Percentiles rank a stretch among this genome's conserved stretches.
Evolutionary conservation across 2,329 filamentous ascomycete species (phyloP).

Genomic region (Didymella segeticola): DNA sequence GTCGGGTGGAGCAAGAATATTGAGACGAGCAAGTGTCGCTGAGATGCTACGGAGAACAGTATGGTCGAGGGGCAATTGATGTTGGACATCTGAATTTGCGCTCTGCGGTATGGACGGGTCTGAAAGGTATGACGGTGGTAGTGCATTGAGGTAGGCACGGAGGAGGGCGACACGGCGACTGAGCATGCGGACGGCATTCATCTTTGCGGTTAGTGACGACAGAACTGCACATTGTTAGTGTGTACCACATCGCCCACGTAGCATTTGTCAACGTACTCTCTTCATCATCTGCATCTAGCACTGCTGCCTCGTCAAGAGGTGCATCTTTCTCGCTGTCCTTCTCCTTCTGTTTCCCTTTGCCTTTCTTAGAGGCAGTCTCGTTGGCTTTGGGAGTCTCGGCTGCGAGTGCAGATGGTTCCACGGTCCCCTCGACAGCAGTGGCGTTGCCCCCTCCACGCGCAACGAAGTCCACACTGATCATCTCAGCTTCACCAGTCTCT

Average conservation of each 20-base stretch:
- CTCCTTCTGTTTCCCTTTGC: constrained; percentile 61
- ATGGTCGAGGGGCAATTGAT: constrained; percentile 59
- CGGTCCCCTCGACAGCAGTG: constrained; percentile 59
- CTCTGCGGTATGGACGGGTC: constrained; percentile 50
- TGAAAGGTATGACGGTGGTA: constrained; percentile 70
- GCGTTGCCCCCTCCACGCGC: constrained; percentile 85
- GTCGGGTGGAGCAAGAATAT: constrained; percentile 78
- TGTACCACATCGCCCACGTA: not conserved
- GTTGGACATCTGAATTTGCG: constrained; percentile 35
- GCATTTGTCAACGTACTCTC: constrained; percentile 57
- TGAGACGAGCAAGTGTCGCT: constrained; percentile 81
- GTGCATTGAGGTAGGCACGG: constrained; percentile 73
- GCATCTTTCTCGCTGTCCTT: constrained; percentile 46
- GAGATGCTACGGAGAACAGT: constrained; percentile 86
- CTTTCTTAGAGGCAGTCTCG: constrained; percentile 56
- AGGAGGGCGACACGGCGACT: constrained; percentile 65
- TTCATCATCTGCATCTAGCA: constrained; percentile 67
- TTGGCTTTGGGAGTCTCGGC: constrained; percentile 38
- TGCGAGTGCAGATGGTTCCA: constrained; percentile 20
- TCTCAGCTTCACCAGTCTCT: constrained; percentile 94
- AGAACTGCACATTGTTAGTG: constrained; percentile 55
- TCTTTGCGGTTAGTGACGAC: constrained; percentile 78
- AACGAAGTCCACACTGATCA: constrained; percentile 96
- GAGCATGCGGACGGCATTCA: constrained; percentile 94
- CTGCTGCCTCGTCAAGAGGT: constrained; percentile 41